Evolutionary conservation across 495 filamentous ascomycete genomes (phyloP).

Genomic region (Penicillium canariense): DNA sequence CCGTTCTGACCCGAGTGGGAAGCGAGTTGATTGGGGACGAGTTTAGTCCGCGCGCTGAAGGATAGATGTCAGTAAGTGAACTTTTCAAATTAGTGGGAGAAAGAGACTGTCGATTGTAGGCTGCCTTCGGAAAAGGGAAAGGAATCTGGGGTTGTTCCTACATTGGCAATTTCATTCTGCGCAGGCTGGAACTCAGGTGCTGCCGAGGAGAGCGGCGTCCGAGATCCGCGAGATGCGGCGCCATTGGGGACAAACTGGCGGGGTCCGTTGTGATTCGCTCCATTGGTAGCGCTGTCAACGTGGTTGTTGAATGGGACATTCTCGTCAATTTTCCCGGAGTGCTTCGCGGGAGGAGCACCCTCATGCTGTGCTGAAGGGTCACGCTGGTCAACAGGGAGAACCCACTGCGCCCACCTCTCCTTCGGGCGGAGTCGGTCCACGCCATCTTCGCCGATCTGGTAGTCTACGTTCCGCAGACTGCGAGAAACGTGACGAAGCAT

Average conservation of each 20-base stretch:
- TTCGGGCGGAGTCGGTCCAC: constrained; percentile 74
- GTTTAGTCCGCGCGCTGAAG: constrained; percentile 36
- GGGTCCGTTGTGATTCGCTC: constrained; percentile 18
- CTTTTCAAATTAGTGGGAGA: constrained; percentile 44
- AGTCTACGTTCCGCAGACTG: constrained; percentile 66
- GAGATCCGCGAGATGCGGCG: constrained; percentile 37
- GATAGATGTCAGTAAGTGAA: constrained; percentile 50
- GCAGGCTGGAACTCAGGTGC: constrained; percentile 75
- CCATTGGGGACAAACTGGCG: constrained; percentile 38
- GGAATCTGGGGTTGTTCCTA: constrained; percentile 40
- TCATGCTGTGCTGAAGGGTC: constrained; percentile 60
- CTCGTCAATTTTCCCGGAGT: constrained; percentile 26
- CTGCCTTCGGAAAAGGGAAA: neutral
- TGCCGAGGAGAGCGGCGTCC: constrained; percentile 65
- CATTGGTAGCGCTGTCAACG: constrained; percentile 30
- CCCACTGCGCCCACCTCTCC: constrained; percentile 78
- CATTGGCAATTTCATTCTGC: constrained; percentile 42
- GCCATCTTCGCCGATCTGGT: constrained; percentile 66
- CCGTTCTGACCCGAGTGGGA: constrained; percentile 4
- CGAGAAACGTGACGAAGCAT: constrained; percentile 71
- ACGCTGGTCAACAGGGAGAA: constrained; percentile 61
- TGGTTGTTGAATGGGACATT: constrained; percentile 26
- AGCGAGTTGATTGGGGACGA: constrained; percentile 4
- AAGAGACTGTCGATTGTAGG: neutral
- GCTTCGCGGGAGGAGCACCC: constrained; percentile 40